These are phyloP conservation scores for Emmonsiellopsis sp. DNA, from an alignment of 2,329 filamentous ascomycete genomes.

Conservation along the genomic window DNA sequence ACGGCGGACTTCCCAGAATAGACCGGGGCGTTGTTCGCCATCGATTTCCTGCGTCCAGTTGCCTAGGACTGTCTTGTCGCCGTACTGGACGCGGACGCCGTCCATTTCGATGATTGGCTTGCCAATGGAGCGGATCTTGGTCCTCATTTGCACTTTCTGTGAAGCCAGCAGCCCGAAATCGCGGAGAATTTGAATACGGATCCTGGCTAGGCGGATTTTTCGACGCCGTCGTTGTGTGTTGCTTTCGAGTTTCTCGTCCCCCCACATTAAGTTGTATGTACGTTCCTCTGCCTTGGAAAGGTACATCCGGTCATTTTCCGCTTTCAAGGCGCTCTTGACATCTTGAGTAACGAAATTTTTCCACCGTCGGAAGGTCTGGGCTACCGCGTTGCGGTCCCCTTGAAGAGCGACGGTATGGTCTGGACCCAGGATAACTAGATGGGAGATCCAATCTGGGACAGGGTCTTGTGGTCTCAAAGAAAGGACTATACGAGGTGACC, in stretches of 20 bases:
- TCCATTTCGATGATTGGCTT: slow-evolving; percentile 79
- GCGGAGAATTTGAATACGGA: background rate
- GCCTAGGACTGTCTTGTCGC: slow-evolving; percentile 65
- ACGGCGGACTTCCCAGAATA: slow-evolving; percentile 73
- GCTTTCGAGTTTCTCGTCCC: too few species aligned
- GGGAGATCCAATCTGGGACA: slow-evolving; percentile 82
- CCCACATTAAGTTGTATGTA: too few species aligned
- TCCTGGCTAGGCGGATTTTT: too few species aligned
- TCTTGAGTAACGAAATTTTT: slow-evolving; percentile 9
- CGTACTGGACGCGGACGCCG: slow-evolving; percentile 73
- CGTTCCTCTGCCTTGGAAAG: too few species aligned
- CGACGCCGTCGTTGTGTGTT: too few species aligned
- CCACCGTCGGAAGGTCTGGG: slow-evolving; percentile 30
- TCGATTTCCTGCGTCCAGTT: slow-evolving; percentile 59
- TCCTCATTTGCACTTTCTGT: slow-evolving; percentile 1
- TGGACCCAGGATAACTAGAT: slow-evolving; percentile 63
- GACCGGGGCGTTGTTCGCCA: slow-evolving; percentile 47
- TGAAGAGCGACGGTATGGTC: slow-evolving; percentile 56
- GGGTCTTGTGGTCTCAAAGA: slow-evolving; percentile 76
- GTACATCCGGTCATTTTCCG: too few species aligned
- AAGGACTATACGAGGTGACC: slow-evolving; percentile 63
- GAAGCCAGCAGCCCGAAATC: background rate
- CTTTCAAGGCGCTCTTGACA: background rate
- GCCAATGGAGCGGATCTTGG: slow-evolving; percentile 28
- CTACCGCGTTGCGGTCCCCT: slow-evolving; percentile 55